phyloP scores from a whole-genome alignment of 495 filamentous ascomycete species.

The Pyrenopolyporus hunteri region DNA sequence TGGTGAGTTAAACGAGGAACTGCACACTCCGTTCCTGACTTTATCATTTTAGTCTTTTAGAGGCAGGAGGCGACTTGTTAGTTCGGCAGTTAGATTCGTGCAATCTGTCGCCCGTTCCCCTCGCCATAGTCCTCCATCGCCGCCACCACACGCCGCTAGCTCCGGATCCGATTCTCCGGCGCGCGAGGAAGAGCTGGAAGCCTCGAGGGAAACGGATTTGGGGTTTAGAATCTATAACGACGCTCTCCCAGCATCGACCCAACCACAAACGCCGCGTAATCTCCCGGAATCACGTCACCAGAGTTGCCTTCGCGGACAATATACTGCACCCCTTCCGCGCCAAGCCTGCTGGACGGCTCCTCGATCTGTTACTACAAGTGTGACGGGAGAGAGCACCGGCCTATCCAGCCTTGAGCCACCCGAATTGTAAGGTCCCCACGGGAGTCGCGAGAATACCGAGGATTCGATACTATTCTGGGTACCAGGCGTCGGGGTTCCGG shows the following conservation, averaged over 20 bases:
- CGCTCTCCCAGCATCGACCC: conserved; percentile 51
- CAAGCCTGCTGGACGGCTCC: conserved; percentile 16
- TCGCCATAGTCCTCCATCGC: conserved; percentile 32
- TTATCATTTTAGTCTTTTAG: conserved; percentile 19
- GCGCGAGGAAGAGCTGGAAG: conserved; percentile 4
- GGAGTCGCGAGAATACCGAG: conserved; percentile 54
- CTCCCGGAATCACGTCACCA: conserved; percentile 58
- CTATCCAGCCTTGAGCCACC: conserved; percentile 45
- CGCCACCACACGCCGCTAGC: conserved; percentile 5
- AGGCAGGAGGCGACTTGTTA: conserved; percentile 32
- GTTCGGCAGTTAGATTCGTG: conserved; percentile 41
- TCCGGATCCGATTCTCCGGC: conserved; percentile 9
- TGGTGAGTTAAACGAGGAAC: conserved; percentile 21
- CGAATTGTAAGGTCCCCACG: conserved; percentile 53
- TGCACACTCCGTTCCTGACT: background rate
- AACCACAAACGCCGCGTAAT: conserved; percentile 63
- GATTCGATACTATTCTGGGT: conserved; percentile 47
- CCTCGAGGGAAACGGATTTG: conserved; percentile 10
- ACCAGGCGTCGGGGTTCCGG: conserved; percentile 33
- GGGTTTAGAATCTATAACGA: conserved; percentile 59
- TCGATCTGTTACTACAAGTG: conserved; percentile 21
- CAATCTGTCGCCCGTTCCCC: conserved; percentile 30
- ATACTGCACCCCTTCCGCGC: conserved; percentile 50
- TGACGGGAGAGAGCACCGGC: conserved; percentile 5
- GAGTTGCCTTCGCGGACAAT: conserved; percentile 52